Evolutionary conservation across 768 basidiomycete species (phyloP), one percentile per base, ranked within the genome.

Genomic region (Strobilomyces confusus): DNA sequence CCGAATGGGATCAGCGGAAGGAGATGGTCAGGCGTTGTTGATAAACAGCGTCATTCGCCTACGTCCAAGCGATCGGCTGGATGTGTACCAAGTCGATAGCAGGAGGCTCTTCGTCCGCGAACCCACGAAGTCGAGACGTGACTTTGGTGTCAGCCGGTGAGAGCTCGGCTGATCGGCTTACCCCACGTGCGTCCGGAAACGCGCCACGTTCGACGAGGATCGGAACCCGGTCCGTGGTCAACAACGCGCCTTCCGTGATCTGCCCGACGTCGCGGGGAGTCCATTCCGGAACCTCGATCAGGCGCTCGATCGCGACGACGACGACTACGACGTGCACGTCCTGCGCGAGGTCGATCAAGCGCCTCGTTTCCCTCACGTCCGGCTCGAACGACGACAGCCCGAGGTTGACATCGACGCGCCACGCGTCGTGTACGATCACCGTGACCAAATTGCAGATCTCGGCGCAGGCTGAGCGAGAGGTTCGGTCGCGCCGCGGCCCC

Each of bases 341-440:
- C n/a, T n/a, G 67, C 6, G 72, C 69, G 51, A 47, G 59, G 54
- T 49, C 55, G 8, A 57, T 54, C 48, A 56, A 37, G 22, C 26
- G 17, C 26, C 77, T 69, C 4, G 74, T 77, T 23, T 77, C 77
- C 19, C 63, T 66, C 32, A 83, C 66, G 57, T 80, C 75, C 5
- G 73, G 56, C 53, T 82, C 80, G 49, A 82, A 83, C 4, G 79
- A 80, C 0, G 72, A 64, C 29, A 82, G 62, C 12, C 73, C 70
- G 2, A 80, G 70, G 51, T 79, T 79, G 65, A 83, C 79, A 61
- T 81, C 77, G 22, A 81, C 65, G 1, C 67, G 68, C 80, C 80
- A 80, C 9, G 77, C 77, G 44, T 72, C 75, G 49, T 79, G 77
- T 12, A 78, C 70, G 53, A 80, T 71, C 14, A 56, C 49, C 1